Evolutionary conservation across 2,329 filamentous ascomycete species (phyloP), one percentile per base, ranked within the genome.

Genomic region (Dactylonectria macrodidyma): DNA sequence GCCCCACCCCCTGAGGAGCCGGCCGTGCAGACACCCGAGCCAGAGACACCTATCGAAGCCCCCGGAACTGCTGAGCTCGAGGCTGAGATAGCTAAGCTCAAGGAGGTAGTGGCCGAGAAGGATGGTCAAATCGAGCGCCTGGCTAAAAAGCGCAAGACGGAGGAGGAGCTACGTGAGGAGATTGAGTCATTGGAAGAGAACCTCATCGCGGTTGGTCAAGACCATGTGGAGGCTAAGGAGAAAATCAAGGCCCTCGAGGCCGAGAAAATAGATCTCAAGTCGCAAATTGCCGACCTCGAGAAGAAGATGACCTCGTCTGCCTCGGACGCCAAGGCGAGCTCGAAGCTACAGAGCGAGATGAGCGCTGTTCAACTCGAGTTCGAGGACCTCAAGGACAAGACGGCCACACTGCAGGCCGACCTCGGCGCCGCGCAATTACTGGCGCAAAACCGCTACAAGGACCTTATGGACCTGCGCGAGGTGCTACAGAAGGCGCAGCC

Each of bases 381-480:
- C 60, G 86, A 95, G 48, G 90, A 91, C 48, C 85, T 97, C 41
- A 94, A 93, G 80, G 82, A 86, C 22, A 94, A 92, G 79, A 89
- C 91, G 0, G 85, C 89, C 2, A 87, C 88, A 0, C 81, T 98
- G 19, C 91, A 97, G 76, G 93, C 92, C 0, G 95, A 99, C 77
- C 87, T 98, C 3, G 92, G 91, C 2, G 95, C 95, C 2, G 92
- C 95, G 0, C 91, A 98, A 78, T 91, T 97, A 80, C 87, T 98
- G 12, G 94, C 96, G 0, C 92, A 97, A 68, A 92, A 89, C 16
- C 88, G 96, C 34, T 98, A 95, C 84, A 97, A 95, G 79, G 95
- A 98, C 67, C 84, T 98, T 2, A 91, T 91, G 0, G 93, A 97
- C 33, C 84, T 97, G 52, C 89, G 92, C 22, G 93, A 95, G 68